These are phyloP conservation scores for Cladophialophora psammophila DNA, from an alignment of 2,329 filamentous ascomycete species.

Conservation along the genomic window DNA sequence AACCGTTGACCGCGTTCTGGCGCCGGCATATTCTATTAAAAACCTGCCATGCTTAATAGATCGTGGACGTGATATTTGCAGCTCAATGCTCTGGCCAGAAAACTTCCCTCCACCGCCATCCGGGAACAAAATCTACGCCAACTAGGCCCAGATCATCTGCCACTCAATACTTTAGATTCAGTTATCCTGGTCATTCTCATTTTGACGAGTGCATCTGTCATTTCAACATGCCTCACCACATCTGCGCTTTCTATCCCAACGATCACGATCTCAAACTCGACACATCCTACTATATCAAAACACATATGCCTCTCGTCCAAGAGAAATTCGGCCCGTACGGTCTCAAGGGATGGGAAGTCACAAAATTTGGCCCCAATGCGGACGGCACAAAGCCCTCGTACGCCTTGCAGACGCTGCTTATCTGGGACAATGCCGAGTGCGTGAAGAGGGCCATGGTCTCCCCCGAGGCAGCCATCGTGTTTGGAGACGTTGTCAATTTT, in stretches of 20 bases:
- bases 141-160: too few species aligned
- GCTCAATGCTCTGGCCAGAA: too few species aligned
- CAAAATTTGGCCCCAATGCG: conserved; percentile 1
- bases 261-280: conserved; percentile 52
- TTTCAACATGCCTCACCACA: conserved; percentile 6
- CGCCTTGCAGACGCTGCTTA: conserved; percentile 15
- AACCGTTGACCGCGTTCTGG: too few species aligned
- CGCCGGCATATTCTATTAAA: too few species aligned
- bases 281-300: conserved; percentile 57
- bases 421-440: conserved; percentile 23
- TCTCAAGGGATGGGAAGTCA: conserved; percentile 45
- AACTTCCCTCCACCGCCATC: too few species aligned
- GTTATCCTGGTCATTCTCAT: too few species aligned
- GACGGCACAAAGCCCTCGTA: conserved; percentile 19
- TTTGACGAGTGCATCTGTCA: too few species aligned
- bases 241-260: conserved; percentile 49
- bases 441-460: conserved; percentile 12
- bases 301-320: conserved; percentile 56
- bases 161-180: too few species aligned
- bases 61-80: too few species aligned
- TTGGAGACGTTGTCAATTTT: conserved; percentile 30
- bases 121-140: too few species aligned
- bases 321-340: conserved; percentile 51
- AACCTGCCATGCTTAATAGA: too few species aligned
- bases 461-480: conserved; percentile 8